Percentiles rank a stretch among this genome's conserved stretches.
phyloP scores from a whole-genome alignment of 139 green algal genomes.

The Ettlia oleoabundans region DNA sequence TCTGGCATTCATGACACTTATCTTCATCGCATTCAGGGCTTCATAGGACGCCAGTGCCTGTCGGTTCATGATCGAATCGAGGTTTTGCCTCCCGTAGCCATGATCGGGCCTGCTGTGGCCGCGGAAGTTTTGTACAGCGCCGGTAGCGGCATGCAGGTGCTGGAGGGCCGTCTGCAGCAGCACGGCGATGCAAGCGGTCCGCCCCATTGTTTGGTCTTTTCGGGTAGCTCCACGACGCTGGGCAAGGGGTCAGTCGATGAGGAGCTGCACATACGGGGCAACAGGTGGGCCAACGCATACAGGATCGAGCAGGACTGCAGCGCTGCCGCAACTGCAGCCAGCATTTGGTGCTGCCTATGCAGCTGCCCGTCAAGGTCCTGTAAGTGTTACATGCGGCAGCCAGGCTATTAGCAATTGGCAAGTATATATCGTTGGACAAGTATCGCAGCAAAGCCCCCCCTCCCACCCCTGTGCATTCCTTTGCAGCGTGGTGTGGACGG shows the following conservation, averaged over 20 bases:
- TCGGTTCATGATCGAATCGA: too few relatives aligned
- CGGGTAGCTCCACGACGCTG: not conserved
- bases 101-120: too few relatives aligned
- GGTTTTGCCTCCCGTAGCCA: too few relatives aligned
- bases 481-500: slow-evolving; percentile 26
- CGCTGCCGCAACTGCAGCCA: not conserved
- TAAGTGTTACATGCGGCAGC: not conserved
- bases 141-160: too few relatives aligned
- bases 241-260: slow-evolving; percentile 28
- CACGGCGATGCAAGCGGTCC: not conserved
- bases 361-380: not conserved
- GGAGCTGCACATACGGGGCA: slow-evolving; percentile 31
- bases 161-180: not conserved
- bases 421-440: not conserved
- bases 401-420: not conserved
- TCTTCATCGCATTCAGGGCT: too few relatives aligned
- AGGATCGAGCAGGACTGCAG: not conserved
- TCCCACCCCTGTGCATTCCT: not conserved
- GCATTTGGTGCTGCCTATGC: too few relatives aligned
- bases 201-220: slow-evolving; percentile 19
- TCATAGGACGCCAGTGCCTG: too few relatives aligned
- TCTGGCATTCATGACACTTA: too few relatives aligned
- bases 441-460: not conserved
- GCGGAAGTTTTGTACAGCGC: too few relatives aligned
- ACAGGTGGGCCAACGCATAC: slow-evolving; percentile 2